phyloP scores from a whole-genome alignment of 23 red algal genomes.

The Chondrus crispus region DNA sequence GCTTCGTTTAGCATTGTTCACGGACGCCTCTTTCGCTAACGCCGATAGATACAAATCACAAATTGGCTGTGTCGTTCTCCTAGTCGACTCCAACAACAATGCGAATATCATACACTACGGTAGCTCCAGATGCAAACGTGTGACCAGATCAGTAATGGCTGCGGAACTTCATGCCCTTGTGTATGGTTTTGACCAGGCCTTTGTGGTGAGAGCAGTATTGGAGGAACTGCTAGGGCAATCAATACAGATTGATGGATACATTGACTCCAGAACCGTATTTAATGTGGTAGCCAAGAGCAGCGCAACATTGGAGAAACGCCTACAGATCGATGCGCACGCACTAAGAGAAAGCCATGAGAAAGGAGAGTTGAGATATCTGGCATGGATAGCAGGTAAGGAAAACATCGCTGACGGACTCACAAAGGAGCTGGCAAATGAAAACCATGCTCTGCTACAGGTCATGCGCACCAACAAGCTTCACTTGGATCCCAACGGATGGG shows the following conservation, averaged over 20 bases:
- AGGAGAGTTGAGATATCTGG: not conserved
- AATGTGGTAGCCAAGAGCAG: not conserved
- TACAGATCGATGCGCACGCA: conserved; percentile 18
- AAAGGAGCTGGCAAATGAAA: not conserved
- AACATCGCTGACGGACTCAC: conserved; percentile 34
- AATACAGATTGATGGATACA: conserved; percentile 21
- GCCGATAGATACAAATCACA: not conserved
- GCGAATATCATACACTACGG: conserved; percentile 19
- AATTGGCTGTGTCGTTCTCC: conserved; percentile 4
- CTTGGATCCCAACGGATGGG: conserved; percentile 7
- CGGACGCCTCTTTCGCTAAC: not conserved
- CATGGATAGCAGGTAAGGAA: not conserved
- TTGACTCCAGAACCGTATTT: conserved; percentile 28
- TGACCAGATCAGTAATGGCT: not conserved
- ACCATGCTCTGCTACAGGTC: not conserved
- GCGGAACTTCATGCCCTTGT: conserved; percentile 16
- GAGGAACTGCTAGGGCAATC: not conserved
- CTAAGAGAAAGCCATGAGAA: conserved; percentile 10
- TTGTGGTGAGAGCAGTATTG: not conserved
- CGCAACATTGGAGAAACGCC: conserved; percentile 3
- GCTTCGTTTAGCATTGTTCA: not conserved
- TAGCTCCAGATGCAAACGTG: not conserved
- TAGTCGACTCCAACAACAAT: not conserved
- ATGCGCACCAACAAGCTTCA: conserved; percentile 7
- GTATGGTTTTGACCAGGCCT: not conserved